phyloP scores from a whole-genome alignment of 495 filamentous ascomycete genomes.

The Daldinia grandis region DNA sequence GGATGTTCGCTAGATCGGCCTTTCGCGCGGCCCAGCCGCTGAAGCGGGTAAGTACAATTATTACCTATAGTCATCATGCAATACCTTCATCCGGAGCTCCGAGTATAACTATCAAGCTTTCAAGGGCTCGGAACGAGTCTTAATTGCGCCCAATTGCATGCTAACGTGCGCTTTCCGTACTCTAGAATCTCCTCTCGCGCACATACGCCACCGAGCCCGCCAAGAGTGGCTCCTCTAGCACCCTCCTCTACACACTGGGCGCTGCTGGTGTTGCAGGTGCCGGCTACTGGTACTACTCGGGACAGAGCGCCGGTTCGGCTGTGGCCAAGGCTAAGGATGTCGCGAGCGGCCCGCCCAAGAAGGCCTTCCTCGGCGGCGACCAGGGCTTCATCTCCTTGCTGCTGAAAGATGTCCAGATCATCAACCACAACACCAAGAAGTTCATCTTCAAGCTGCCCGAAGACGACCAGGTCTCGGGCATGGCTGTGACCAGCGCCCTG shows the following conservation, averaged over 20 bases:
- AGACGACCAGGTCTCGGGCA: constrained; percentile 80
- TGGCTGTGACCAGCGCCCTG: constrained; percentile 82
- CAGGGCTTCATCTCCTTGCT: constrained; percentile 84
- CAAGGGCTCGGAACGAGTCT: constrained; percentile 18
- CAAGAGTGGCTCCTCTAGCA: constrained; percentile 52
- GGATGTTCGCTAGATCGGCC: constrained; percentile 57
- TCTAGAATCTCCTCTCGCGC: constrained; percentile 52
- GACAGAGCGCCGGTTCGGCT: constrained; percentile 47
- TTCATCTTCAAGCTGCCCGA: constrained; percentile 86
- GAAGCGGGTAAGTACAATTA: constrained; percentile 52
- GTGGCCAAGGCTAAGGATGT: constrained; percentile 60
- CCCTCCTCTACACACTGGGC: constrained; percentile 52
- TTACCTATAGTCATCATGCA: not conserved
- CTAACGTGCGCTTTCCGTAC: not conserved
- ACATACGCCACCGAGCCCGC: constrained; percentile 63
- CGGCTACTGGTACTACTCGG: constrained; percentile 61
- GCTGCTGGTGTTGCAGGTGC: constrained; percentile 53
- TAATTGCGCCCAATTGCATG: constrained; percentile 38
- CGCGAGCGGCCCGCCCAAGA: constrained; percentile 51
- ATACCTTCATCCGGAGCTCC: constrained; percentile 24
- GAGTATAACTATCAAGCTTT: constrained; percentile 6
- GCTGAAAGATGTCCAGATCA: constrained; percentile 75
- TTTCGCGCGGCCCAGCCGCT: constrained; percentile 57
- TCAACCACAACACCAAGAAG: constrained; percentile 91
- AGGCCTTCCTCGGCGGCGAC: constrained; percentile 82